Conservation (phyloP, 2,329 filamentous ascomycete genomes). For the Penicillium italicum region DNA sequence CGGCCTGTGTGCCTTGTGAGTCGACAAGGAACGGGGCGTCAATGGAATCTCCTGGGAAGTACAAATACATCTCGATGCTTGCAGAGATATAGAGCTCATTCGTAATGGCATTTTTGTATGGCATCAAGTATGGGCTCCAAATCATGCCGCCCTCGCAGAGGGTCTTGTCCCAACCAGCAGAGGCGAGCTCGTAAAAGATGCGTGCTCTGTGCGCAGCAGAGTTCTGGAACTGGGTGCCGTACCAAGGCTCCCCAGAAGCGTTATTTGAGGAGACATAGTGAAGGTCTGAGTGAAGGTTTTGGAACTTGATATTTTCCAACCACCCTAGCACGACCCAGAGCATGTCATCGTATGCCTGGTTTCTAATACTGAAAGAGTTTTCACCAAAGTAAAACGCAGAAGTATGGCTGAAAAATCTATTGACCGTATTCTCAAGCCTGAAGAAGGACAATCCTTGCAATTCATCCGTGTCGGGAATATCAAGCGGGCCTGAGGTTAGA, state of each 20-base stretch:
- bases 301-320: conserved; percentile 77
- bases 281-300: conserved; percentile 62
- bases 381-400: conserved; percentile 83
- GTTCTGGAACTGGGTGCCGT: conserved; percentile 70
- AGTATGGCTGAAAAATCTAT: conserved; percentile 74
- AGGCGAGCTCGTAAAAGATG: conserved; percentile 79
- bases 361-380: conserved; percentile 68
- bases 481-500: conserved; percentile 57
- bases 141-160: conserved; percentile 85
- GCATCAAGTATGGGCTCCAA: conserved; percentile 75
- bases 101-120: conserved; percentile 96
- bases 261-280: conserved; percentile 50
- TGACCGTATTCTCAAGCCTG: conserved; percentile 72
- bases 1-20: conserved; percentile 22
- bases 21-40: conserved; percentile 59
- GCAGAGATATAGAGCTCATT: conserved; percentile 86
- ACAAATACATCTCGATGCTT: conserved; percentile 82
- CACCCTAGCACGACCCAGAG: conserved; percentile 92
- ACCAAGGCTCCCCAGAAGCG: conserved; percentile 52
- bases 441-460: conserved; percentile 33
- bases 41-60: conserved; percentile 78
- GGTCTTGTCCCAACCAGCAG: conserved; percentile 73
- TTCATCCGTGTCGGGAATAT: conserved; percentile 30
- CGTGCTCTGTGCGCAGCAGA: conserved; percentile 79
- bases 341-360: conserved; percentile 87